These are phyloP conservation scores for Penicillium sp. DNA, from an alignment of 2,329 filamentous ascomycete genomes.

Conservation along the genomic window DNA sequence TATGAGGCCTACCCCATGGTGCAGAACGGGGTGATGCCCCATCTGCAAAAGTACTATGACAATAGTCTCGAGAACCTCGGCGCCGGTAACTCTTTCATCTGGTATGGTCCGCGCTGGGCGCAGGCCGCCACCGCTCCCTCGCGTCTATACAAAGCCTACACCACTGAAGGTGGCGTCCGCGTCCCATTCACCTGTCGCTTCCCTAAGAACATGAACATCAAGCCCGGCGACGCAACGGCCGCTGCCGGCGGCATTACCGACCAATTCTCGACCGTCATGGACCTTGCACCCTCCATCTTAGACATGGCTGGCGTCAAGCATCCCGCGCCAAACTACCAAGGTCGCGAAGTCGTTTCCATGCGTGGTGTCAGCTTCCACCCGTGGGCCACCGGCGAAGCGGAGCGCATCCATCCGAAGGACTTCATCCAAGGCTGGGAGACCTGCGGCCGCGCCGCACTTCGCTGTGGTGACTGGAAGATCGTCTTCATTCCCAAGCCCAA, in stretches of 20 bases:
- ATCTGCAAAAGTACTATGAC: constrained; percentile 58
- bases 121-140: constrained; percentile 54
- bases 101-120: constrained; percentile 60
- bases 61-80: constrained; percentile 60
- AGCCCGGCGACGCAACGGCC: constrained; percentile 20
- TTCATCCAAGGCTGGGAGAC: constrained; percentile 59
- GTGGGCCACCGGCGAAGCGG: constrained; percentile 36
- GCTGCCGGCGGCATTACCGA: constrained; percentile 44
- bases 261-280: constrained; percentile 55
- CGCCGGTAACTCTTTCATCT: constrained; percentile 57
- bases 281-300: constrained; percentile 49
- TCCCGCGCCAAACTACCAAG: constrained; percentile 53
- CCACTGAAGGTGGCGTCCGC: constrained; percentile 52
- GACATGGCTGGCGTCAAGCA: constrained; percentile 47
- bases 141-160: constrained; percentile 50
- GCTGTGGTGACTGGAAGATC: constrained; percentile 58
- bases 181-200: constrained; percentile 53
- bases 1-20: constrained; percentile 60
- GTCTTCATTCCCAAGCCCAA: constrained; percentile 58
- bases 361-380: constrained; percentile 49
- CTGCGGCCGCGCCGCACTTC: constrained; percentile 54
- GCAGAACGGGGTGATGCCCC: constrained; percentile 53
- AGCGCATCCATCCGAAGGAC: constrained; percentile 50
- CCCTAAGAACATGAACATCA: constrained; percentile 27
- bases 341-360: constrained; percentile 52